Evolutionary conservation across 2,329 filamentous ascomycete genomes (phyloP).

Genomic region (Dryadomyces quercus-mongolicae): DNA sequence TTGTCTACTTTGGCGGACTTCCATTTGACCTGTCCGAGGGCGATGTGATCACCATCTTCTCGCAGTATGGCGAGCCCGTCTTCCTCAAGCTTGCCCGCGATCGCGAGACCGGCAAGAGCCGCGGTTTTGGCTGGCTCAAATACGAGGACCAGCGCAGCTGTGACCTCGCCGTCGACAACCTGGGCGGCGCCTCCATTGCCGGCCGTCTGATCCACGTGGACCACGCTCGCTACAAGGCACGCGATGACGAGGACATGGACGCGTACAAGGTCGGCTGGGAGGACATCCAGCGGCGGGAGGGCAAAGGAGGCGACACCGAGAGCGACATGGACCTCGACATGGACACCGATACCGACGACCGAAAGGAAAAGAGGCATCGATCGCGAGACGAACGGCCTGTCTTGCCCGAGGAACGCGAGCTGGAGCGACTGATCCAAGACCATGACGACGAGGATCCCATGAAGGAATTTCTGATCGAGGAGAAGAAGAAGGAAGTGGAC

Average conservation of each 20-base stretch:
- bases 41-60: constrained; percentile 92
- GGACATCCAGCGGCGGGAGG: constrained; percentile 43
- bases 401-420: constrained; percentile 70
- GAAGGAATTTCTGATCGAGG: constrained; percentile 79
- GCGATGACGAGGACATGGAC: constrained; percentile 61
- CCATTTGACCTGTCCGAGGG: constrained; percentile 90
- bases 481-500: constrained; percentile 82
- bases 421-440: constrained; percentile 61
- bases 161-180: constrained; percentile 90
- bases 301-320: too few relatives aligned
- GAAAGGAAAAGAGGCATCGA: constrained; percentile 7
- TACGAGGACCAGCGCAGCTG: constrained; percentile 97
- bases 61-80: constrained; percentile 89
- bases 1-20: constrained; percentile 89
- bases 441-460: constrained; percentile 96
- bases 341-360: constrained; percentile 30
- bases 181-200: constrained; percentile 74
- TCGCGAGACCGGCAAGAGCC: constrained; percentile 90
- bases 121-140: constrained; percentile 91
- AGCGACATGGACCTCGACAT: too few relatives aligned
- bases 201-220: constrained; percentile 78
- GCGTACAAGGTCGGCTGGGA: constrained; percentile 47
- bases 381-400: constrained; percentile 38
- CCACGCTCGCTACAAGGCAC: constrained; percentile 81
- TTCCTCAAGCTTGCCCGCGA: constrained; percentile 88